Conservation (phyloP, 2,329 filamentous ascomycete genomes). For the Kalaharituber pfeilii region DNA sequence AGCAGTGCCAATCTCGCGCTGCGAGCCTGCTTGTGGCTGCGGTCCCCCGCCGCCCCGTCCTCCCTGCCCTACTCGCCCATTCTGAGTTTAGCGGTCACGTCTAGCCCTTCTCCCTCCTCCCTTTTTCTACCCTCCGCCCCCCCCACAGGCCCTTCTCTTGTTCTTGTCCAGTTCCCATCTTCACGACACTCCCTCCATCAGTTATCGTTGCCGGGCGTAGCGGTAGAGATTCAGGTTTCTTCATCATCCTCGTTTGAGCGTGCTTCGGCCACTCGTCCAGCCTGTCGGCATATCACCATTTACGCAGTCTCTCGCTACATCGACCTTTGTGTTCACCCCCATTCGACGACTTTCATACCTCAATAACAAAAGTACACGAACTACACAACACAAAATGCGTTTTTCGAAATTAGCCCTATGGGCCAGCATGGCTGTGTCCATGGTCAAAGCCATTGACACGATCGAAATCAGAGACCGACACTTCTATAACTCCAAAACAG, state of each 20-base stretch:
- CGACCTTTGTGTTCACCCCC: conserved; percentile 23
- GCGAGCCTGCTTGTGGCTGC: no score
- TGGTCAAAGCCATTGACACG: conserved; percentile 13
- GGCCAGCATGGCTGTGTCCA: conserved; percentile 9
- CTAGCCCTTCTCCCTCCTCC: no score
- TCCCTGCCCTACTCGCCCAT: no score
- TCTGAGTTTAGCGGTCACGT: no score
- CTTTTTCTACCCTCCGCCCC: neutral
- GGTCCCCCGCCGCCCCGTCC: no score
- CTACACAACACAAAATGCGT: conserved; percentile 10
- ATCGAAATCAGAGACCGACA: conserved; percentile 18
- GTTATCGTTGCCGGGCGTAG: conserved; percentile 12
- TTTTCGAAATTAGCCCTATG: conserved; percentile 11
- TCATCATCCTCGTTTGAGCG: neutral
- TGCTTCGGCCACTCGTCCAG: conserved; percentile 1
- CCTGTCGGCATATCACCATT: conserved; percentile 1
- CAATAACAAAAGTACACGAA: neutral
- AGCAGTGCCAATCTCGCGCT: no score
- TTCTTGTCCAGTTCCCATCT: neutral
- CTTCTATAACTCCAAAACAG: conserved; percentile 13
- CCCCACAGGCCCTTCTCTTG: neutral
- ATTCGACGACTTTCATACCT: no score
- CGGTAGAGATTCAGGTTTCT: conserved; percentile 1
- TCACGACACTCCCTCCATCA: conserved; percentile 7
- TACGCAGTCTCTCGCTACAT: conserved; percentile 2